Evolutionary conservation across 148 eudicot species (phyloP).

Genomic region (Rhododendron ovatum): DNA sequence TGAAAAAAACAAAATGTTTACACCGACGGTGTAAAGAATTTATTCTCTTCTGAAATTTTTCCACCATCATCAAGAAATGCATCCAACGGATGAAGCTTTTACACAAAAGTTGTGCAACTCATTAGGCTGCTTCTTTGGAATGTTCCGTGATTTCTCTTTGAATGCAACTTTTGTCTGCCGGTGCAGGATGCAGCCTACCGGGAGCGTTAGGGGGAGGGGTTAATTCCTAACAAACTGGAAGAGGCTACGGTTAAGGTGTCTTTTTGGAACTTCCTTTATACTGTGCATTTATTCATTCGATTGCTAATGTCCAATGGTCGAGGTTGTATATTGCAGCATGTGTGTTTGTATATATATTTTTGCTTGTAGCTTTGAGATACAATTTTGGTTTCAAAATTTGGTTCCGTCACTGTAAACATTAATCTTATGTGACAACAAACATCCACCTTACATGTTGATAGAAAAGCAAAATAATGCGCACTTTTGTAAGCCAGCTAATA

Average conservation of each 20-base stretch:
- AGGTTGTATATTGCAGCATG: slow-evolving; percentile 10
- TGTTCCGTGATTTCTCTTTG: not conserved
- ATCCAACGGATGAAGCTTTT: not conserved
- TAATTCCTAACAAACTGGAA: not conserved
- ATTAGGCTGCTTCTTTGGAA: not conserved
- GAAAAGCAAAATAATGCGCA: not conserved
- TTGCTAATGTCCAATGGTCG: not conserved
- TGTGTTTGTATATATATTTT: not conserved
- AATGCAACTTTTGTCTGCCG: not conserved
- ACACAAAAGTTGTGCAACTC: not conserved
- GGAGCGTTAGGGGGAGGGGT: not conserved
- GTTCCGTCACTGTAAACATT: not conserved
- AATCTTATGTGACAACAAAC: not conserved
- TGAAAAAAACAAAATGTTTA: too few species aligned
- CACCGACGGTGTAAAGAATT: too few species aligned
- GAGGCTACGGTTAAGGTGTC: not conserved
- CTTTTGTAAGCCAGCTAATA: not conserved
- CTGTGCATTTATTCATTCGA: not conserved
- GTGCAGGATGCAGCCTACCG: slow-evolving; percentile 4
- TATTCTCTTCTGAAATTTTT: not conserved
- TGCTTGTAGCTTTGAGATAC: not conserved
- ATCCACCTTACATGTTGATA: not conserved
- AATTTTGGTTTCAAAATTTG: not conserved
- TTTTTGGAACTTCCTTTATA: not conserved
- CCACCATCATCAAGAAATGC: not conserved